Evolutionary conservation across 306 rosid species (phyloP), one percentile per base, ranked within the genome.

Genomic region (Rosa chinensis): DNA sequence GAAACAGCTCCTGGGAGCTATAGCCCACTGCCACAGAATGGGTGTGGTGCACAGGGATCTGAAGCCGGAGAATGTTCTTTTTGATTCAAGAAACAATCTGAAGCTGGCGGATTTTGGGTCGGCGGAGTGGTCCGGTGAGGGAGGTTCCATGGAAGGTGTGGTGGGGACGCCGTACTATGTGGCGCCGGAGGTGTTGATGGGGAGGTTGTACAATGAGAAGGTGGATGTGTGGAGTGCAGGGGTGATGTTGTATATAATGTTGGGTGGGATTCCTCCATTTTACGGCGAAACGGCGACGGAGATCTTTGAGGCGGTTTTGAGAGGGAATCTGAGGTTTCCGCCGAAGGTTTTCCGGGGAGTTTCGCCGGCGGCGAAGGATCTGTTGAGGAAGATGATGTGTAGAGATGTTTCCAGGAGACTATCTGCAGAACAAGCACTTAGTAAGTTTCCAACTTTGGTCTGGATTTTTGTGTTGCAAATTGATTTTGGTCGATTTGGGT

Each of bases 31-130:
- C 69, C 98, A 93, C 77, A 52, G 75, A 0, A 76, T 81, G 0
- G 91, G 97, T 11, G 76, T 93, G 0, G 93, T 92, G 35, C 98
- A 93, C 71, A 21, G 97, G 7, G 97, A 93, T 73, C 70, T 93
- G 1, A 91, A 93, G 73, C 98, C 98, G 0, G 97, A 91, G 20
- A 93, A 93, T 25, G 28, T 93, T 3, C 43, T 93, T 49, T 93
- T 93, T 58, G 93, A 93, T 53, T 78, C 86, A 0, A 56, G 52
- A 6, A 82, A 82, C 9, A 84, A 70, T 49, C 81, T 93, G 23
- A 93, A 91, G 74, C 77, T 93, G 12, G 91, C 93, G 0, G 98
- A 93, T 48, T 93, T 93, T 32, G 98, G 98, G 14, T 93, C 97
- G 2, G 97, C 98, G 0, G 95, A 87, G 80, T 90, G 95, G 97